Base-by-base conservation (phyloP, 495 filamentous ascomycete genomes). In the Annulohypoxylon nitens region DNA sequence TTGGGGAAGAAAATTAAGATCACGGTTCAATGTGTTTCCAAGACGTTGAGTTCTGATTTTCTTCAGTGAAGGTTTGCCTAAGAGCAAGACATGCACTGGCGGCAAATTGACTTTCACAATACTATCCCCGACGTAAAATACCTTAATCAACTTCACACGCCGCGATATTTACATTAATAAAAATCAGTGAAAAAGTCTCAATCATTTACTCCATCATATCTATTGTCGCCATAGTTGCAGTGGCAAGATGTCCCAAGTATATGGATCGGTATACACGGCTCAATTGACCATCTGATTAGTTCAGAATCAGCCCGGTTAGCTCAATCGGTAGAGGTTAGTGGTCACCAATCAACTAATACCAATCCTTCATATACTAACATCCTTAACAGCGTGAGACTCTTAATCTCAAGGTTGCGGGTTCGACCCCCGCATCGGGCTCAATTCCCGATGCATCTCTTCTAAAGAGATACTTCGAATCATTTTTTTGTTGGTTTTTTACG, bases 351-450 rank as follows among this genome's bases (percentile, higher is more conserved):
- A 30, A 3, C 30, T 3, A 30, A 30, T 30, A 6, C 5, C 30
- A 30, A 30, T 30, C 30, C 30, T 30, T 30, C 30, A 30, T 30
- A 30, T 30, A 30, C 30, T 30, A 30, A 30, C 30, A 30, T 30
- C 30, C 30, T 30, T 30, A 30, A 30, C 30, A 30, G 90, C 90
- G 90, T 91, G 87, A 90, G 90, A 91, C 90, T 92, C 89, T 91
- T 92, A 91, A 90, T 89, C 88, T 88, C 85, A 90, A 90, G 86
- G 88, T 85, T 89, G 87, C 83, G 86, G 87, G 72, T 75, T 78
- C 76, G 76, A 78, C 76, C 76, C 76, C 76, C 75, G 76, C 76
- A 77, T 78, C 78, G 78, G 78, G 78, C 76, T 79, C 78, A 78
- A 79, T 75, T 78, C 78, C 78, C 69, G 78, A 76, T 76, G 78